Base-by-base conservation (phyloP, 352 stramenopile species). In the Pythium diclinum region DNA sequence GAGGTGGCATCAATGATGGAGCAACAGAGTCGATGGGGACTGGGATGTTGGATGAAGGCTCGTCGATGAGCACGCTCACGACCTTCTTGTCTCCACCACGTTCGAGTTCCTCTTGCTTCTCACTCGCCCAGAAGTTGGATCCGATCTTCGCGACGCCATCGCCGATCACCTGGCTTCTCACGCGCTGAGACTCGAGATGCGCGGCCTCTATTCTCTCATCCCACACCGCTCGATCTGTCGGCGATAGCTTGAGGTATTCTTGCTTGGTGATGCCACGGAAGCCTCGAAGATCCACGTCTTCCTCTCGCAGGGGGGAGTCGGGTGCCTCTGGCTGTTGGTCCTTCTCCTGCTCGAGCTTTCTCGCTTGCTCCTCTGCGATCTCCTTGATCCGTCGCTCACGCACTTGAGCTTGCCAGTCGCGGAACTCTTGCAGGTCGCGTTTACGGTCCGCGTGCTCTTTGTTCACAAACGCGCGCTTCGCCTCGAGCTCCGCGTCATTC, bases 401-500 rank as follows among this genome's bases (percentile, higher is more conserved):
- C 36, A 94, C 69, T 33, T 89, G 74, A 6, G 75, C 71, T 59
- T 94, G 87, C 87, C 85, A 92, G 49, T 90, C 77, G 21, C 87
- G 78, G 68, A 95, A 94, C 56, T 90, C 81, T 59, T 94, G 78
- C 16, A 93, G 67, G 30, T 72, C 79, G 17, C 79, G 75, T 14
- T 69, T 73, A 34, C 83, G 81, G 42, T 92, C 80, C 25, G 89
- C 82, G 53, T 94, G 79, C 69, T 94, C 89, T 6, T 79, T 73
- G 33, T 87, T 68, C 33, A 97, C 91, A 60, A 94, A 95, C 17
- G 56, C 66, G 3, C 74, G 65, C 32, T 90, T 89, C 10, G 89
- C 89, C 23, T 81, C 68, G 7, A 79, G 71, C 73, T 99, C 96
- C 6, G 91, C 93, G 40, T 98, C 93, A 16, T 73, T 65, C 6